Conservation (phyloP, 495 filamentous ascomycete genomes). For the Monascus purpureus region DNA sequence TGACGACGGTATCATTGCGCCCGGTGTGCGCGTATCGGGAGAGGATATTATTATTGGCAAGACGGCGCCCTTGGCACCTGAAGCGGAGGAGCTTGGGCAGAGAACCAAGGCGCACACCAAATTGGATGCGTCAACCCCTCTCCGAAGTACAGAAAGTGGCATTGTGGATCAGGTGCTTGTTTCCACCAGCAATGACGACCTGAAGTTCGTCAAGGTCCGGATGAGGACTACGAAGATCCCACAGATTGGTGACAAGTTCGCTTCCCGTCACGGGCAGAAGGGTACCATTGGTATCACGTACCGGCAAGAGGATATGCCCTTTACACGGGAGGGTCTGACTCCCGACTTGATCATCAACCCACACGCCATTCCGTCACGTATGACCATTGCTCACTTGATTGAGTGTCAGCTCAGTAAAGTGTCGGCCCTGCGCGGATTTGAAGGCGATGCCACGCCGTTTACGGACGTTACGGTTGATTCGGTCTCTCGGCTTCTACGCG, state of each 20-base stretch:
- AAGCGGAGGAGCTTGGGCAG: slow-evolving; percentile 87
- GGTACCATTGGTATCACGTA: slow-evolving; percentile 98
- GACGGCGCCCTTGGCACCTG: slow-evolving; percentile 82
- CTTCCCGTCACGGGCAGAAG: slow-evolving; percentile 97
- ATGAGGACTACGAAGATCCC: slow-evolving; percentile 96
- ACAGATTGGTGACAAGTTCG: slow-evolving; percentile 99
- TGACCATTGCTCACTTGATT: slow-evolving; percentile 99
- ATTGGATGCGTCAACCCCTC: slow-evolving; percentile 84
- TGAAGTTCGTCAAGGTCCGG: slow-evolving; percentile 90
- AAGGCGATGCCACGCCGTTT: slow-evolving; percentile 96
- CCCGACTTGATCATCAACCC: slow-evolving; percentile 99
- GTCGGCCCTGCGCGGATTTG: slow-evolving; percentile 72
- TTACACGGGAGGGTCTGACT: slow-evolving; percentile 77
- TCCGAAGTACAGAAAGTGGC: slow-evolving; percentile 89
- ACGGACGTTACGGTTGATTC: slow-evolving; percentile 94
- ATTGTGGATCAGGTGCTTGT: slow-evolving; percentile 89
- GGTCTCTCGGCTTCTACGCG: slow-evolving; percentile 77
- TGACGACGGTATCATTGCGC: slow-evolving; percentile 83
- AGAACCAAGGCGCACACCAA: slow-evolving; percentile 80
- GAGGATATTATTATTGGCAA: slow-evolving; percentile 99
- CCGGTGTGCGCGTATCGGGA: slow-evolving; percentile 84
- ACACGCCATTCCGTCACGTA: slow-evolving; percentile 98
- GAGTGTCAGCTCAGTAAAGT: slow-evolving; percentile 97
- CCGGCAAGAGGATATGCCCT: slow-evolving; percentile 97
- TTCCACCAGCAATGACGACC: slow-evolving; percentile 71